Evolutionary conservation across 192 early-diverging fungal genomes (phyloP).

Genomic region (Blastocladiella britannica): DNA sequence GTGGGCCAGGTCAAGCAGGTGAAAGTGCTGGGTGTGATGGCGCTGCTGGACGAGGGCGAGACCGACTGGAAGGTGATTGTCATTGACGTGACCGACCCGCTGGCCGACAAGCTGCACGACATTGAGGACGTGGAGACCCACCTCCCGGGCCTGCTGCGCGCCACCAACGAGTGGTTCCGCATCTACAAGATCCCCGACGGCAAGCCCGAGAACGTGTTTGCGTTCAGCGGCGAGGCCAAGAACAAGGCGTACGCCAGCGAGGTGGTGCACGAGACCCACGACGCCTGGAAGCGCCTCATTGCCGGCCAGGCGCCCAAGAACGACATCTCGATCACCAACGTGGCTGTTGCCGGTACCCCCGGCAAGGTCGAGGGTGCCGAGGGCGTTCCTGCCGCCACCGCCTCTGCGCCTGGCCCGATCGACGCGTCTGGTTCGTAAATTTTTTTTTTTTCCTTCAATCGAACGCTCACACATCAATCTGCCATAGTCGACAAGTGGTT

Average conservation of each 20-base stretch:
- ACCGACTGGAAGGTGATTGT: slow-evolving; percentile 99
- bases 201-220: slow-evolving; percentile 98
- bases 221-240: slow-evolving; percentile 76
- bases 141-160: slow-evolving; percentile 83
- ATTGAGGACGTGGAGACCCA: slow-evolving; percentile 97
- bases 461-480: slow-evolving; percentile 17
- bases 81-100: slow-evolving; percentile 93
- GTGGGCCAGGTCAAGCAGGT: slow-evolving; percentile 97
- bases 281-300: slow-evolving; percentile 80
- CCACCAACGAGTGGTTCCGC: slow-evolving; percentile 99
- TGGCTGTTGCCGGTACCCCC: slow-evolving; percentile 5
- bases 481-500: slow-evolving; percentile 89
- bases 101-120: slow-evolving; percentile 91
- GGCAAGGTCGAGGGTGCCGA: slow-evolving; percentile 20
- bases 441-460: slow-evolving; percentile 5
- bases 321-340: slow-evolving; percentile 50
- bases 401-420: slow-evolving; percentile 3
- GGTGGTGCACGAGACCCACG: slow-evolving; percentile 75
- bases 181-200: slow-evolving; percentile 99
- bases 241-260: slow-evolving; percentile 70
- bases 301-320: slow-evolving; percentile 37
- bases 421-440: slow-evolving; percentile 1
- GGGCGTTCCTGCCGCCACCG: slow-evolving; percentile 27
- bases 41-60: slow-evolving; percentile 95
- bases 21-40: slow-evolving; percentile 96